These are phyloP conservation scores for Aotearoamyces nothofagi DNA, from an alignment of 2,329 filamentous ascomycete species.

Conservation along the genomic window DNA sequence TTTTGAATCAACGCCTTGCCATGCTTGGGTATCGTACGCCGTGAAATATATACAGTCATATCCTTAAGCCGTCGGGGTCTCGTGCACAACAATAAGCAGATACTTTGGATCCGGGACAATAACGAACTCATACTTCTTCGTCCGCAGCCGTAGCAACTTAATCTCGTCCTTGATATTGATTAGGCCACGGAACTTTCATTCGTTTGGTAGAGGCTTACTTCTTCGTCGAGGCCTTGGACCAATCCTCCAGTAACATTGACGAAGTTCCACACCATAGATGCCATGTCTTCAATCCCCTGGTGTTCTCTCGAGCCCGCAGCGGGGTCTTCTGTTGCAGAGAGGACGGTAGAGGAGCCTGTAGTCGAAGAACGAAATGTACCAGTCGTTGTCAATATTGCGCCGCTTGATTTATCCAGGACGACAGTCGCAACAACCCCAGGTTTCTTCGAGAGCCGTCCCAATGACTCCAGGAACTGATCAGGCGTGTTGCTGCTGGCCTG, in stretches of 20 bases:
- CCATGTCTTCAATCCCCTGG: conserved; percentile 56
- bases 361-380: conserved; percentile 37
- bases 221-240: conserved; percentile 57
- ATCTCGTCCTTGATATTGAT: conserved; percentile 47
- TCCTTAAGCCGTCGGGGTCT: conserved; percentile 52
- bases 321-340: conserved; percentile 1
- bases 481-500: background rate
- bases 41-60: background rate
- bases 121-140: conserved; percentile 74
- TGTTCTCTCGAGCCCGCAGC: conserved; percentile 16
- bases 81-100: conserved; percentile 65
- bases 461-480: conserved; percentile 9
- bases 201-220: conserved; percentile 28
- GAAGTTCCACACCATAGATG: conserved; percentile 62
- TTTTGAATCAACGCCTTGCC: conserved; percentile 4
- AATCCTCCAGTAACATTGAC: conserved; percentile 52
- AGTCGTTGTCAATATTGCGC: conserved; percentile 60
- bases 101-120: conserved; percentile 72
- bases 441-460: conserved; percentile 47
- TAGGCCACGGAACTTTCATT: background rate
- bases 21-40: conserved; percentile 5
- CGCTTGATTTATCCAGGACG: conserved; percentile 55
- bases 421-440: conserved; percentile 66
- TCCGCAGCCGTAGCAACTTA: conserved; percentile 60
- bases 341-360: conserved; percentile 16